A percentile compares a stretch with the other conserved stretches of the same genome.
These are phyloP conservation scores for Cladosporium austrohemisphaericum DNA, from an alignment of 2,329 filamentous ascomycete genomes.

Conservation along the genomic window DNA sequence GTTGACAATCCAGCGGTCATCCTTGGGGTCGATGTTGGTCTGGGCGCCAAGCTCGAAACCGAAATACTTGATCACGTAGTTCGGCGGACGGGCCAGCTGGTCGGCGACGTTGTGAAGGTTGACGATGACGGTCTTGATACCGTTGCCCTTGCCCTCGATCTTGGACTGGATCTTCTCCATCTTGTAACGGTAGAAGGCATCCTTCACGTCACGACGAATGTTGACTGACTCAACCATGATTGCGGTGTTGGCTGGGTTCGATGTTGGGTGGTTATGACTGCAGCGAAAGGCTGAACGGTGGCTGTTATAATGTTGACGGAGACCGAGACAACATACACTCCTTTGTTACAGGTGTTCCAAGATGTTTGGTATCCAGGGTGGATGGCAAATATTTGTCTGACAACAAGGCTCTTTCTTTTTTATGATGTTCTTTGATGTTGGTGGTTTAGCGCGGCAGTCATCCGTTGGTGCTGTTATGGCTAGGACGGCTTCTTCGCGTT, in stretches of 20 bases:
- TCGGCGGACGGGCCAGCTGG: constrained; percentile 84
- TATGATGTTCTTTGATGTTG: constrained; percentile 1
- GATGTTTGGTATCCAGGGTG: constrained; percentile 14
- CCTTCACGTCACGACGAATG: constrained; percentile 95
- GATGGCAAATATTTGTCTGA: constrained; percentile 12
- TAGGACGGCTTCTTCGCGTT: constrained; percentile 85
- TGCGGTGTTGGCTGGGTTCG: constrained; percentile 43
- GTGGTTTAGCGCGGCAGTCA: constrained; percentile 44
- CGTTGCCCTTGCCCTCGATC: constrained; percentile 99
- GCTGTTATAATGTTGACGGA: not conserved
- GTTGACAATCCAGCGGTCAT: constrained; percentile 99
- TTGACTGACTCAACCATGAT: constrained; percentile 91
- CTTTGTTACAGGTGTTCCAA: not conserved
- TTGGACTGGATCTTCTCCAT: constrained; percentile 99
- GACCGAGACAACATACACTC: constrained; percentile 14
- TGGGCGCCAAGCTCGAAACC: constrained; percentile 98
- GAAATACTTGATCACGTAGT: constrained; percentile 99
- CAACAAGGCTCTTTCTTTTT: constrained; percentile 1
- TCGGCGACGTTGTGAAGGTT: constrained; percentile 92
- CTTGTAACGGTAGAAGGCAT: constrained; percentile 99
- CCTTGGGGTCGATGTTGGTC: constrained; percentile 94
- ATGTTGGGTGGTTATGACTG: not conserved
- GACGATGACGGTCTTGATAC: constrained; percentile 97
- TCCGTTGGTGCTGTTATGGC: constrained; percentile 86
- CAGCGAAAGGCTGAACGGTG: constrained; percentile 1